Evolutionary conservation across 768 basidiomycete species (phyloP).

Genomic region (Trametes villosa): DNA sequence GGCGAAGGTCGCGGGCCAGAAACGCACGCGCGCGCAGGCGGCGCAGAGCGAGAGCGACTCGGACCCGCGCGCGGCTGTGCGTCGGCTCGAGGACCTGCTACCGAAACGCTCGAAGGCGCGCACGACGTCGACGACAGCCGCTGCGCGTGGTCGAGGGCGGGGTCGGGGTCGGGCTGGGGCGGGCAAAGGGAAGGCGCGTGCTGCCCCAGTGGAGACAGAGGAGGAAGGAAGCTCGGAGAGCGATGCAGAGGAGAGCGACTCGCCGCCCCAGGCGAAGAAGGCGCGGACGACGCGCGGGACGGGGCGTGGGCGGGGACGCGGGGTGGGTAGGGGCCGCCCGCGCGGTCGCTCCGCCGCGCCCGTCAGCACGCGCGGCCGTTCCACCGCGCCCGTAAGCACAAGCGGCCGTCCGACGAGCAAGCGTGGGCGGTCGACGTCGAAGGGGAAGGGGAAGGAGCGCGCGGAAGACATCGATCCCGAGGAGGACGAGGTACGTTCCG

Average conservation of each 20-base stretch:
- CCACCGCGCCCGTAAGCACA: neutral
- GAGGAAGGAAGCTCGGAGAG: constrained; percentile 8
- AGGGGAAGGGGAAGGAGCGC: constrained; percentile 22
- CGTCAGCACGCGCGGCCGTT: constrained; percentile 3
- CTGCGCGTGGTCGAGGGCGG: neutral
- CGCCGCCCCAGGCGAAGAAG: constrained; percentile 15
- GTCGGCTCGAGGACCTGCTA: constrained; percentile 27
- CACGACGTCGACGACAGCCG: neutral
- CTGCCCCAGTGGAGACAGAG: constrained; percentile 3
- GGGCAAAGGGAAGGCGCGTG: constrained; percentile 17
- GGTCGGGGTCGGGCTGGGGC: constrained; percentile 8
- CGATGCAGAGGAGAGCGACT: constrained; percentile 9
- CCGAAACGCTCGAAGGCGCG: constrained; percentile 23
- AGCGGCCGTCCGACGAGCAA: constrained; percentile 16
- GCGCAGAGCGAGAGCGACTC: constrained; percentile 12
- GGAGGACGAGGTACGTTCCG: constrained; percentile 29
- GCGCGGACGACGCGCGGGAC: neutral
- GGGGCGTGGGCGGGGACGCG: constrained; percentile 3
- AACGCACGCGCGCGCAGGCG: constrained; percentile 21
- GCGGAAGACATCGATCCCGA: constrained; percentile 22
- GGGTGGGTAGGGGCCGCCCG: constrained; percentile 11
- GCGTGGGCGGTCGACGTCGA: constrained; percentile 13
- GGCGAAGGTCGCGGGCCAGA: constrained; percentile 9
- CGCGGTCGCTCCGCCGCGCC: constrained; percentile 3
- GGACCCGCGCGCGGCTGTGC: constrained; percentile 22